A percentile compares a stretch with the other conserved stretches of the same genome.
These are phyloP conservation scores for Saraca asoca DNA, from an alignment of 331 rosid genomes.

Conservation along the genomic window DNA sequence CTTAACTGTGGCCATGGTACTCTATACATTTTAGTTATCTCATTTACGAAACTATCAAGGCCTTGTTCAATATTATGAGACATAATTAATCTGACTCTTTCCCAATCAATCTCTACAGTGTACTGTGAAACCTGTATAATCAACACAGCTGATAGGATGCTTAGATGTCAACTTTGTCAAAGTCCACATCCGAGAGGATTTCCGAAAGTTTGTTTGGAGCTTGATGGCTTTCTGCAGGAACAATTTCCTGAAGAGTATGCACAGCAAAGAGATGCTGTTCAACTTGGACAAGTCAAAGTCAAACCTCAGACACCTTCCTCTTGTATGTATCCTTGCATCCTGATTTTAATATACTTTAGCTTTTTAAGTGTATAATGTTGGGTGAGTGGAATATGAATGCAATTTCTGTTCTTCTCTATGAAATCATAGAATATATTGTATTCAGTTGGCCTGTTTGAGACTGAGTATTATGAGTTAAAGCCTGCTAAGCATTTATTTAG, in stretches of 20 bases:
- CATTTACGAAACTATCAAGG: slow-evolving; percentile 7
- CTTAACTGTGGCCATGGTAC: slow-evolving; percentile 90
- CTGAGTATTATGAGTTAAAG: no score
- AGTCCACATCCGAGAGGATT: slow-evolving; percentile 66
- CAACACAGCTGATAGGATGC: slow-evolving; percentile 50
- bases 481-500: no score
- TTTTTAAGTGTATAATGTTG: neutral
- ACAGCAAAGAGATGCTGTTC: slow-evolving; percentile 47
- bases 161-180: slow-evolving; percentile 73
- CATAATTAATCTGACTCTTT: neutral
- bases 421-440: neutral
- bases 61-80: slow-evolving; percentile 1
- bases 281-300: slow-evolving; percentile 41
- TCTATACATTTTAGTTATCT: slow-evolving; percentile 4
- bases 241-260: slow-evolving; percentile 72
- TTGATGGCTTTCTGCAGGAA: slow-evolving; percentile 64
- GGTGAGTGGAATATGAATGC: slow-evolving; percentile 5
- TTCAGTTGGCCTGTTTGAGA: neutral
- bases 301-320: slow-evolving; percentile 35
- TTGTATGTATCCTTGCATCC: slow-evolving; percentile 44
- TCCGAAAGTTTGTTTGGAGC: slow-evolving; percentile 80
- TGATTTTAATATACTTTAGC: neutral
- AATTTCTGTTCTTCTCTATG: neutral
- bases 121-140: slow-evolving; percentile 68
- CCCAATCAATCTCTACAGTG: slow-evolving; percentile 46